phyloP scores from a whole-genome alignment of 768 basidiomycete species.

The Boletus subcaerulescens region DNA sequence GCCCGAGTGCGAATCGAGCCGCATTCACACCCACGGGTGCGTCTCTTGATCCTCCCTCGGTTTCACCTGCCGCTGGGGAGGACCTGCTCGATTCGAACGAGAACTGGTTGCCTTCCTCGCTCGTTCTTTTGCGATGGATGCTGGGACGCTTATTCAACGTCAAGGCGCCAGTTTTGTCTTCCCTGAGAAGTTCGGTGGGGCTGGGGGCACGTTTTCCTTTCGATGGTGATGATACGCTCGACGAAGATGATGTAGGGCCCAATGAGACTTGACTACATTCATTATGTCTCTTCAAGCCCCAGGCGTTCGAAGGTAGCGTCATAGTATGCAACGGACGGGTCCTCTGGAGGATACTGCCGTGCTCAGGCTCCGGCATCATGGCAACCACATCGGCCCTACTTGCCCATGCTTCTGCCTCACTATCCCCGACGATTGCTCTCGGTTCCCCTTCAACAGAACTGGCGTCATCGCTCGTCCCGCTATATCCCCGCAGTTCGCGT shows the following conservation, averaged over 20 bases:
- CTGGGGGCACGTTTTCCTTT: slow-evolving; percentile 67
- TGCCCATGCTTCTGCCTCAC: slow-evolving; percentile 9
- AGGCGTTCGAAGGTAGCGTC: background rate
- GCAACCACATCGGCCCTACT: background rate
- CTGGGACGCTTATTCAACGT: slow-evolving; percentile 66
- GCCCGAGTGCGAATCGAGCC: slow-evolving; percentile 4
- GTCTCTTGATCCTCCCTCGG: slow-evolving; percentile 2
- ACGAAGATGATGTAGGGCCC: slow-evolving; percentile 12
- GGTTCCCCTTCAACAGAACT: slow-evolving; percentile 12
- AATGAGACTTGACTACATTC: slow-evolving; percentile 3
- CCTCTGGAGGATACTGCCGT: background rate
- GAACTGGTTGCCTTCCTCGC: slow-evolving; percentile 8
- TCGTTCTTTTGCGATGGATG: slow-evolving; percentile 44
- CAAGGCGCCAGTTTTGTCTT: slow-evolving; percentile 55
- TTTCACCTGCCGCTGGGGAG: slow-evolving; percentile 9
- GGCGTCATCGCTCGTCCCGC: slow-evolving; percentile 21
- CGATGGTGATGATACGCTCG: slow-evolving; percentile 31
- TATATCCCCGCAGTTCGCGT: slow-evolving; percentile 36
- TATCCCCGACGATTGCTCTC: slow-evolving; percentile 4
- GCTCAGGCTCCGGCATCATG: background rate
- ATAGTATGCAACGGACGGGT: slow-evolving; percentile 6
- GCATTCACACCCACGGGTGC: background rate
- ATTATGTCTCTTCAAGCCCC: slow-evolving; percentile 5
- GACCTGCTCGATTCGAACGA: slow-evolving; percentile 12
- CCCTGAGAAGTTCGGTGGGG: slow-evolving; percentile 65